These are phyloP conservation scores for Mucor saturninus DNA, from an alignment of 371 early-diverging fungal species.

Conservation along the genomic window DNA sequence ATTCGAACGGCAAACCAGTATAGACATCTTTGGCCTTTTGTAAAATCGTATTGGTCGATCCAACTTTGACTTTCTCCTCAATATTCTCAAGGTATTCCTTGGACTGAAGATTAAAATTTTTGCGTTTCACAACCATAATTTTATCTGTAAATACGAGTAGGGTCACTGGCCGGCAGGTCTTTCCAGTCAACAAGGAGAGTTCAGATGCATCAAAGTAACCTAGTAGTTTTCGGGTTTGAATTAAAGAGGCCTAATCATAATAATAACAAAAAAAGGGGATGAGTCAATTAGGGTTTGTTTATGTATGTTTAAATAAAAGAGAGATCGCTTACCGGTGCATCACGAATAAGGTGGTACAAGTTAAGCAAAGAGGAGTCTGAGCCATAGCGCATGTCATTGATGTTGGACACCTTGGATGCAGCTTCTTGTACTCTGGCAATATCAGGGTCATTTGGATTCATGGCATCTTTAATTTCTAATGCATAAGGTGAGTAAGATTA, in stretches of 20 bases:
- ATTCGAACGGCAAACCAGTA: slow-evolving; percentile 29
- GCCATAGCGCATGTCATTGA: slow-evolving; percentile 37
- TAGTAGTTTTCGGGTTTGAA: slow-evolving; percentile 43
- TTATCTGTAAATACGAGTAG: slow-evolving; percentile 50
- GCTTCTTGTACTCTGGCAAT: slow-evolving; percentile 11
- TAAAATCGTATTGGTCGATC: slow-evolving; percentile 23
- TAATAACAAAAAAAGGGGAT: neutral
- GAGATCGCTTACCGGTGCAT: slow-evolving; percentile 40
- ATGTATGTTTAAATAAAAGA: neutral
- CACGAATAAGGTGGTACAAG: slow-evolving; percentile 44
- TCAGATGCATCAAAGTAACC: slow-evolving; percentile 50
- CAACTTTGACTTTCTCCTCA: slow-evolving; percentile 28
- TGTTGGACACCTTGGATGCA: slow-evolving; percentile 13
- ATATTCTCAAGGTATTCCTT: slow-evolving; percentile 21
- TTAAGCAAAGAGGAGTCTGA: slow-evolving; percentile 23
- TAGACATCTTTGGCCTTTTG: slow-evolving; percentile 25
- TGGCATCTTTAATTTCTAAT: neutral
- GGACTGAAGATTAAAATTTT: slow-evolving; percentile 33
- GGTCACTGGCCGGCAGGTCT: slow-evolving; percentile 42
- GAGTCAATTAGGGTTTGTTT: neutral
- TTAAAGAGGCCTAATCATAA: slow-evolving; percentile 23
- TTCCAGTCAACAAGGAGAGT: slow-evolving; percentile 35
- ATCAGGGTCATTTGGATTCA: slow-evolving; percentile 25
- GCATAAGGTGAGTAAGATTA: neutral
- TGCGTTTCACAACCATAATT: slow-evolving; percentile 46